These are phyloP conservation scores for Nyctanthes arbortristis DNA, from an alignment of 257 asterid genomes.

Conservation along the genomic window DNA sequence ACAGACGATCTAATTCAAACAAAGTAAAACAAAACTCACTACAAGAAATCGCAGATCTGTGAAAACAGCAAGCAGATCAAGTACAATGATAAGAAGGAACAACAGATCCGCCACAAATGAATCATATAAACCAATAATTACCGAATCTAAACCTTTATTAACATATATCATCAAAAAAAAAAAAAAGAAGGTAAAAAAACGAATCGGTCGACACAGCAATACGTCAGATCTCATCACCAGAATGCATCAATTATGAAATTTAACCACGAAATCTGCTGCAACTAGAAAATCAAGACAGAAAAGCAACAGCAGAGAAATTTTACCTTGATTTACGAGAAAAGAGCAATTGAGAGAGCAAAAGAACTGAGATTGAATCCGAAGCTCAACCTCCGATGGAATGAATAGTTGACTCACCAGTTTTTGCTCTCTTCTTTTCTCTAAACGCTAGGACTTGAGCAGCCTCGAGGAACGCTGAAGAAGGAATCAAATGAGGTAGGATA, in stretches of 20 bases:
- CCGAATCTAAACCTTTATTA: not conserved
- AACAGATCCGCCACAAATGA: slow-evolving; percentile 1
- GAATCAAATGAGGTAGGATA: slow-evolving; percentile 6
- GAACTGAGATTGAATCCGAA: slow-evolving; percentile 7
- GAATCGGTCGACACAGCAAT: not conserved
- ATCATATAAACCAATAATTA: not conserved
- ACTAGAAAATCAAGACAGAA: not conserved
- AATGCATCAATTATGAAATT: not conserved
- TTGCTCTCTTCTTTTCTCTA: not conserved
- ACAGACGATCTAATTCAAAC: not conserved
- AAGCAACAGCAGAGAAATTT: not conserved
- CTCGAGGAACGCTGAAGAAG: slow-evolving; percentile 2
- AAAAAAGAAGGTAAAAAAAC: no score
- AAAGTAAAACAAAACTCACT: not conserved
- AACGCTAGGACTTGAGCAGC: not conserved
- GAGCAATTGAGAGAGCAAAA: slow-evolving; percentile 4
- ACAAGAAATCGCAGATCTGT: not conserved
- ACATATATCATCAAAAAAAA: not conserved
- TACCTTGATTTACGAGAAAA: slow-evolving; percentile 12
- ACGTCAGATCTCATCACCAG: slow-evolving; percentile 23
- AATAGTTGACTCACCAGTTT: not conserved
- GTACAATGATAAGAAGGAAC: not conserved
- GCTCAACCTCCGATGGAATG: not conserved
- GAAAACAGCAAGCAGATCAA: not conserved
- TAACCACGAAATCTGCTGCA: not conserved